phyloP scores from a whole-genome alignment of 2,329 filamentous ascomycete genomes.

The Trichoderma pleuroti region DNA sequence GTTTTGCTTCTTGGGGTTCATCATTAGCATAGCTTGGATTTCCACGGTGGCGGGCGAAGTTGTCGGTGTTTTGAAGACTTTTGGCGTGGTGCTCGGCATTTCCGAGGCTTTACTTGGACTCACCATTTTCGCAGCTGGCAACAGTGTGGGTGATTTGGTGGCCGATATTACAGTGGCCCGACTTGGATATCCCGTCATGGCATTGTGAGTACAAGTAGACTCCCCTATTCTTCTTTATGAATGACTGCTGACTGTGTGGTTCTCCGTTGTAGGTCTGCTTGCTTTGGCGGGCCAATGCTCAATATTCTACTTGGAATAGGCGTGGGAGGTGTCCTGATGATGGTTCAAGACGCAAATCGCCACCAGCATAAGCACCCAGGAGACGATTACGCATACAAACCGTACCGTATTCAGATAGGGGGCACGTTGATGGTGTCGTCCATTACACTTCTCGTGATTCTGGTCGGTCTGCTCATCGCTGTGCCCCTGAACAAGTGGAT shows the following conservation, averaged over 20 bases:
- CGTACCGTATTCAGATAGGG: conserved; percentile 80
- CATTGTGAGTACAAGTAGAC: conserved; percentile 49
- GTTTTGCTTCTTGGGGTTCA: conserved; percentile 84
- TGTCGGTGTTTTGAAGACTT: conserved; percentile 86
- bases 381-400: conserved; percentile 61
- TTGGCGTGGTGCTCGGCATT: conserved; percentile 89
- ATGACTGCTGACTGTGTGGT: not conserved
- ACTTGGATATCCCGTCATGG: conserved; percentile 95
- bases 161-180: conserved; percentile 92
- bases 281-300: conserved; percentile 97
- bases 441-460: conserved; percentile 75
- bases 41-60: conserved; percentile 94
- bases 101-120: conserved; percentile 92
- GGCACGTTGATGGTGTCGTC: conserved; percentile 82
- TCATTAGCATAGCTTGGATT: conserved; percentile 93
- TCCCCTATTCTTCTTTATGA: not conserved
- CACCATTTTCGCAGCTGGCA: conserved; percentile 94
- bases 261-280: conserved; percentile 63
- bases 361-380: conserved; percentile 65
- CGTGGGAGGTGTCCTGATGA: conserved; percentile 86
- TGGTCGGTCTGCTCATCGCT: conserved; percentile 71
- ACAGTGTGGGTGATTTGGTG: conserved; percentile 89
- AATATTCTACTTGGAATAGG: conserved; percentile 95
- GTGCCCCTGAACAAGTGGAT: conserved; percentile 86
- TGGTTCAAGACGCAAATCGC: conserved; percentile 64